Conservation (phyloP, 331 rosid genomes). For the Spiraea crenata region DNA sequence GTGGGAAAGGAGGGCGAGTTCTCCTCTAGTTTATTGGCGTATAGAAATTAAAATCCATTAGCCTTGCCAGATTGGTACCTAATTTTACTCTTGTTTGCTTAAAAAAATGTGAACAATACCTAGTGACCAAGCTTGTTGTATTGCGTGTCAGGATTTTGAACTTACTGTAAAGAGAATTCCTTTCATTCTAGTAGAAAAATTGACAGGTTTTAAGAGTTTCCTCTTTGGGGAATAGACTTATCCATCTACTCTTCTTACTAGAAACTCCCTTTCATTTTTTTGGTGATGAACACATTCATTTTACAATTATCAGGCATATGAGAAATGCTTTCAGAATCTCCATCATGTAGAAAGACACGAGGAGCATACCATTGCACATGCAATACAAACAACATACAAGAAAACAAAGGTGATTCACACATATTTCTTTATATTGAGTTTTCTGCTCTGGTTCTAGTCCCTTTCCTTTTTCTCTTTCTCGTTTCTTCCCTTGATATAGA, state of each 20-base stretch:
- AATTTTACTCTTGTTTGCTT: neutral
- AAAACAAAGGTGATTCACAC: slow-evolving; percentile 70
- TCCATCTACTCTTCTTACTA: neutral
- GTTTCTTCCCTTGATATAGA: slow-evolving; percentile 10
- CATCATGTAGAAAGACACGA: slow-evolving; percentile 87
- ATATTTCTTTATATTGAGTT: neutral
- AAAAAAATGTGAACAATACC: neutral
- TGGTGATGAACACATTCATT: slow-evolving; percentile 10
- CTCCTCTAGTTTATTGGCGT: neutral
- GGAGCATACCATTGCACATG: slow-evolving; percentile 97
- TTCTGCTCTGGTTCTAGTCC: neutral
- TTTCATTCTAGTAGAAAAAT: neutral
- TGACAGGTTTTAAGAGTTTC: neutral
- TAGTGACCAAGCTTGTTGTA: neutral
- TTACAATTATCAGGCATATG: slow-evolving; percentile 63
- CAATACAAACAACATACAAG: slow-evolving; percentile 70
- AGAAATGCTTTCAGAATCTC: slow-evolving; percentile 95
- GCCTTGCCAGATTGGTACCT: neutral
- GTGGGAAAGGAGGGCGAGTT: neutral
- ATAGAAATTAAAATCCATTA: neutral
- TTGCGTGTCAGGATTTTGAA: neutral
- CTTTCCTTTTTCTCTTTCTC: neutral
- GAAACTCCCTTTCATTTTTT: neutral
- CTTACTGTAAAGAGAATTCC: neutral
- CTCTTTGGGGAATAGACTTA: neutral